A percentile compares a stretch with the other conserved stretches of the same genome.
Conservation (phyloP, 768 basidiomycete genomes). For the Daedaleopsis sinensis region DNA sequence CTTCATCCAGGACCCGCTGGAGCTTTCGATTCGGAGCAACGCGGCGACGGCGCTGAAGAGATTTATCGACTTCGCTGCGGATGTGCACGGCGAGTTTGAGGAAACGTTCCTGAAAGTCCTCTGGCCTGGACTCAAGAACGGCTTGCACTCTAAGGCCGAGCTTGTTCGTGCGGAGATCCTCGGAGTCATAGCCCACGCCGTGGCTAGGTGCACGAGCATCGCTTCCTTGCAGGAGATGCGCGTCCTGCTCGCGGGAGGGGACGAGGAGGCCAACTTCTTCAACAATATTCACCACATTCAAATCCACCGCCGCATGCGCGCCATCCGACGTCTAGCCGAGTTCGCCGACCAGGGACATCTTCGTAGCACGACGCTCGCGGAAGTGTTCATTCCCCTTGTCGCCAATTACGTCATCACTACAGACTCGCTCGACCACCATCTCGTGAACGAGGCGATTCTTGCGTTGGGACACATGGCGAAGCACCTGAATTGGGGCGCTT, state of each 20-base stretch:
- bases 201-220: slow-evolving; percentile 63
- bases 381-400: slow-evolving; percentile 87
- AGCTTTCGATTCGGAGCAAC: slow-evolving; percentile 83
- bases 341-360: slow-evolving; percentile 68
- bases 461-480: slow-evolving; percentile 79
- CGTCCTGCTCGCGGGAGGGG: slow-evolving; percentile 79
- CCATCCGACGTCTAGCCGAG: slow-evolving; percentile 83
- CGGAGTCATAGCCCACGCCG: slow-evolving; percentile 74
- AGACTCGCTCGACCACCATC: slow-evolving; percentile 73
- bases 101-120: slow-evolving; percentile 63
- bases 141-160: slow-evolving; percentile 79
- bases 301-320: slow-evolving; percentile 84
- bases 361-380: slow-evolving; percentile 69
- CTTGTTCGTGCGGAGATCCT: slow-evolving; percentile 86
- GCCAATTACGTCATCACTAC: slow-evolving; percentile 75
- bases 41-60: slow-evolving; percentile 76
- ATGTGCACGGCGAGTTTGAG: slow-evolving; percentile 45
- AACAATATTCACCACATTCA: slow-evolving; percentile 95
- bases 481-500: slow-evolving; percentile 81
- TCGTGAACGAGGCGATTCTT: slow-evolving; percentile 87
- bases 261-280: slow-evolving; percentile 96
- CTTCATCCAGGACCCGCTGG: slow-evolving; percentile 88
- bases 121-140: slow-evolving; percentile 79
- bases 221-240: slow-evolving; percentile 75
- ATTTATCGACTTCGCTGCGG: slow-evolving; percentile 69